Evolutionary conservation across 352 stramenopile genomes (phyloP), one percentile per base, ranked within the genome.

Genomic region (Pythium sukuiense): DNA sequence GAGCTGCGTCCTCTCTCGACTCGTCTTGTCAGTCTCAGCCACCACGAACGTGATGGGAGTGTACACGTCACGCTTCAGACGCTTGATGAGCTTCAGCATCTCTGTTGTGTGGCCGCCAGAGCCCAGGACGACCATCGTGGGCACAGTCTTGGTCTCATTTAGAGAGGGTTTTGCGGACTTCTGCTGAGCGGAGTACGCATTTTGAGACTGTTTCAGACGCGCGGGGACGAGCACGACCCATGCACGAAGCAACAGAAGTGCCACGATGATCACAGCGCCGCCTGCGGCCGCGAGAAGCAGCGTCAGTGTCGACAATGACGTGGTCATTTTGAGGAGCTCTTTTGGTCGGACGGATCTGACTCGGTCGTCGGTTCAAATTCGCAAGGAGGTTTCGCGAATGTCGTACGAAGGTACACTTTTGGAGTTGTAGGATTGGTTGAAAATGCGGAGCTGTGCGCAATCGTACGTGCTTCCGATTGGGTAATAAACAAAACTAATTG

Each of bases 51-150:
- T 77, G 27, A 98, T 79, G 0, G 91, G 90, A 35, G 77, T 74
- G 70, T 98, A 98, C 7, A 84, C 37, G 1, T 88, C 72, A 16
- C 77, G 69, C 72, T 94, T 76, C 13, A 98, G 62, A 18, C 80
- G 70, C 74, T 93, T 89, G 54, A 98, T 88, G 63, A 99, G 82
- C 71, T 93, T 92, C 20, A 98, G 78, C 86, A 99, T 97, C 87
- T 99, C 95, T 29, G 94, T 98, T 30, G 94, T 99, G 74, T 99
- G 95, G 32, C 95, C 95, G 37, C 85, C 87, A 0, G 87, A 95
- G 57, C 87, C 87, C 30, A 95, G 63, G n/a, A 94, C 82, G n/a
- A 86, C 85, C 79, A 95, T 91, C 24, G 84, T 84, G 29, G 79
- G 80, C 32, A 87, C 64, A 8, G n/a, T 12, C 8, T 54, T 61